Base-by-base conservation (phyloP, 2,329 filamentous ascomycete species). In the Paecilomyces sp. region DNA sequence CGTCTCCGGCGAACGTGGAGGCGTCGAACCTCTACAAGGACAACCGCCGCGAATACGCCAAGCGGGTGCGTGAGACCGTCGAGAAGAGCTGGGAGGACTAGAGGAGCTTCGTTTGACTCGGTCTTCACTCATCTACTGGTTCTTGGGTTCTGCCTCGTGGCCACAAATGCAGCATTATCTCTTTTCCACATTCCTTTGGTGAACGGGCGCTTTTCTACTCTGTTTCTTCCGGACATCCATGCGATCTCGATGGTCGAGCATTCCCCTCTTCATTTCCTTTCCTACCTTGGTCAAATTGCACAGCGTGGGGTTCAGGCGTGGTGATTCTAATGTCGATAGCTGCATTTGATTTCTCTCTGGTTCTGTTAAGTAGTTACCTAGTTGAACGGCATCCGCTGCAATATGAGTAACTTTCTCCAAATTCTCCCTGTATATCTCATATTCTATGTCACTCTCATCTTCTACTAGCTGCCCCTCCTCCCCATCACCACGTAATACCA, bases 41-140 rank as follows among this genome's bases (percentile, higher is more conserved):
- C 72, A 97, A 97, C 76, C 85, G 92, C 63, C 92, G 92, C 74
- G 94, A 99, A 72, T 99, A 99, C 72, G 90, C 88, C 28, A 99
- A 99, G 81, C 83, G 92, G 18, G 94, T 99, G 52, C 83, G 92
- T 55, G 94, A 97, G 80, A 97, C 93, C 0, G 94, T 99, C 15
- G 94, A 99, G 82, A 97, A 97, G 85, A 97, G 93, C 80, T 99
- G 94, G 94, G 94, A 97, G 64, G 93, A 97, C 70, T 96, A 74
- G 70, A 50, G 41, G 25, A 54, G 64, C 28, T 47, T 59, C 15
- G 11, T 25, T 15, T 22, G 13, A n/a, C 7, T 24, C 25, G 12
- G 25, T 36, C n/a, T 55, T 12, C 51, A 13, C 6, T 15, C n/a
- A 5, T 47, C 41, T 15, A 1, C 4, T 47, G 13, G 18, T 18